Base-by-base conservation (phyloP, 1,284 basidiomycete species). In the Moniliophthora roreri region DNA sequence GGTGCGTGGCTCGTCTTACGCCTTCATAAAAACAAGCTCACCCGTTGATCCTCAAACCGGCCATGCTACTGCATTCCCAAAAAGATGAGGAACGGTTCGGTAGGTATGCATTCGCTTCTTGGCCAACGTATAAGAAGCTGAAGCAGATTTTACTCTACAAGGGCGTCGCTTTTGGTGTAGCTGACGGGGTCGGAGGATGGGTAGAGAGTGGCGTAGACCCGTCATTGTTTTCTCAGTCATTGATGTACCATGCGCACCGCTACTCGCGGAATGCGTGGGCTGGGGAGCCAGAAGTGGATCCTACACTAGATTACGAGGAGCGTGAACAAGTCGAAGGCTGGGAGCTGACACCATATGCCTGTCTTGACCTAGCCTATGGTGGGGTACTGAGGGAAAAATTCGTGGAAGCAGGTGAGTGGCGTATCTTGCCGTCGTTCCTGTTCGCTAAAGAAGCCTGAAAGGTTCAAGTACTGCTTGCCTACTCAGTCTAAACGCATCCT, bases 391-490 rank as follows among this genome's bases (percentile, higher is more conserved):
- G 81, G 48, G 90, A 95, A 62, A 76, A 81, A 51, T 72, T 69
- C 23, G 87, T 95, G 4, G 68, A 83, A 60, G 91, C 89, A 50
- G 91, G 91, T 91, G 52, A 62, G 80, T 65, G 7, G 18, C 24
- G 40, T 23, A 35, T 48, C n/a, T n/a, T n/a, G n/a, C n/a, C n/a
- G n/a, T n/a, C n/a, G n/a, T n/a, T n/a, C n/a, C n/a, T n/a, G n/a
- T n/a, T n/a, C n/a, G n/a, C n/a, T n/a, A n/a, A n/a, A n/a, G n/a
- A n/a, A n/a, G n/a, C n/a, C n/a, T n/a, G n/a, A n/a, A 59, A 92
- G 92, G 93, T 48, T 92, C 91, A 15, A 93, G 92, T 62, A 95
- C 93, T 0, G 92, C 91, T 13, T 93, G 90, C 63, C 69, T 95
- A 28, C 66, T 93, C 24, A 89, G 82, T 38, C 68, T 95, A 37